phyloP scores from a whole-genome alignment of 306 rosid genomes.

The Astragalus membranaceus region DNA sequence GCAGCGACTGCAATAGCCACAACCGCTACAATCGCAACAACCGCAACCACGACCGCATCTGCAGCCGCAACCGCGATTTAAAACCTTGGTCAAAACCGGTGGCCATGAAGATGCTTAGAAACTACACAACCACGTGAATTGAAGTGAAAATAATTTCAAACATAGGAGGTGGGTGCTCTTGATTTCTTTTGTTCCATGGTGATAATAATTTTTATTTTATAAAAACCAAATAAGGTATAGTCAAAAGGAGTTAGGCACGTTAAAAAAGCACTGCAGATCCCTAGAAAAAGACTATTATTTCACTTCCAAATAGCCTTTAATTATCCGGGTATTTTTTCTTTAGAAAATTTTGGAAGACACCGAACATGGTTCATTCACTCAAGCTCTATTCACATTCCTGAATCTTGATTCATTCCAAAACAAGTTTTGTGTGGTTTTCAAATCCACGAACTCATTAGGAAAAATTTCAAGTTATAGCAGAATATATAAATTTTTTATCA shows the following conservation, averaged over 20 bases:
- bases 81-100: too few species aligned
- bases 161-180: background rate
- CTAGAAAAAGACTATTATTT: background rate
- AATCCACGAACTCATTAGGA: background rate
- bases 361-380: background rate
- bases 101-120: conserved; percentile 34
- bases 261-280: conserved; percentile 21
- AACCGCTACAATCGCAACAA: too few species aligned
- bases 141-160: conserved; percentile 21
- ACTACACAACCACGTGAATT: conserved; percentile 29
- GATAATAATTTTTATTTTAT: background rate
- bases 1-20: too few species aligned
- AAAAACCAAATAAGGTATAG: conserved; percentile 15
- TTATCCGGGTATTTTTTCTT: background rate
- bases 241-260: conserved; percentile 54
- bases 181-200: background rate
- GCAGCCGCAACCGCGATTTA: too few species aligned
- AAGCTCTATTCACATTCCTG: conserved; percentile 9
- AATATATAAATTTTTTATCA: background rate
- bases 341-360: background rate
- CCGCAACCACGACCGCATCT: too few species aligned
- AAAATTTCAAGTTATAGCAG: conserved; percentile 8
- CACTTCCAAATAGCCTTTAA: background rate
- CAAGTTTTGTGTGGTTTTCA: background rate
- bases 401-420: conserved; percentile 6